Conservation (phyloP, 2,329 filamentous ascomycete genomes). For the Microsporum canis region DNA sequence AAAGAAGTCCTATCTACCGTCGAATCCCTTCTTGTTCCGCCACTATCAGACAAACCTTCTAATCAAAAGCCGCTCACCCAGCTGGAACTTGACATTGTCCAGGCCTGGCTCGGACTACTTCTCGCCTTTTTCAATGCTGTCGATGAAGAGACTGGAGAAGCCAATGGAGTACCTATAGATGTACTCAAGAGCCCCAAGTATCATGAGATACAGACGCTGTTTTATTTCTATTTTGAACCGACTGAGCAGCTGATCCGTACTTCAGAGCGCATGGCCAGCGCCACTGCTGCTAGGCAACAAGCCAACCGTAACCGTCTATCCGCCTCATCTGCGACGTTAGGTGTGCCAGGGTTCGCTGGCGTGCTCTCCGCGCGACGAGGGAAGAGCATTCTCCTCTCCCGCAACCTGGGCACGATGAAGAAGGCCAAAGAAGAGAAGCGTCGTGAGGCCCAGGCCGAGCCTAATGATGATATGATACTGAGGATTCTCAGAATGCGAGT, state of each 20-base stretch:
- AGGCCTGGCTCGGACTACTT: conserved; percentile 82
- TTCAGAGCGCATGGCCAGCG: conserved; percentile 90
- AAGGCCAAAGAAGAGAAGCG: conserved; percentile 93
- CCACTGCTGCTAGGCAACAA: conserved; percentile 68
- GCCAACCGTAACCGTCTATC: conserved; percentile 56
- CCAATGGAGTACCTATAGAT: conserved; percentile 77
- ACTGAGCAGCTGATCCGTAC: conserved; percentile 85
- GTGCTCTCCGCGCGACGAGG: conserved; percentile 40
- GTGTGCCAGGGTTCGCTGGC: conserved; percentile 31
- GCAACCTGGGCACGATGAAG: conserved; percentile 91
- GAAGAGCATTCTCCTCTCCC: conserved; percentile 77
- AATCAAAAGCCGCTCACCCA: conserved; percentile 70
- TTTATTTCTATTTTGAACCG: conserved; percentile 96
- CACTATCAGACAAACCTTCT: conserved; percentile 87
- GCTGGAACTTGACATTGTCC: conserved; percentile 87
- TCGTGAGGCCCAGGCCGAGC: conserved; percentile 89
- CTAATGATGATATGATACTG: conserved; percentile 95
- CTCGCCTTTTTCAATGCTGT: conserved; percentile 92
- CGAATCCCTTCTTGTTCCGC: conserved; percentile 80
- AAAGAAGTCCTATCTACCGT: conserved; percentile 92
- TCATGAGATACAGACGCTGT: conserved; percentile 88
- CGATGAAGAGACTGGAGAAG: conserved; percentile 71
- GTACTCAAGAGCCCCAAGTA: conserved; percentile 96
- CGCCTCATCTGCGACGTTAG: conserved; percentile 45
- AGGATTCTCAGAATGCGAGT: conserved; percentile 89